Evolutionary conservation across 2,329 filamentous ascomycete species (phyloP), one percentile per base, ranked within the genome.

Genomic region (Triangularia setosa): DNA sequence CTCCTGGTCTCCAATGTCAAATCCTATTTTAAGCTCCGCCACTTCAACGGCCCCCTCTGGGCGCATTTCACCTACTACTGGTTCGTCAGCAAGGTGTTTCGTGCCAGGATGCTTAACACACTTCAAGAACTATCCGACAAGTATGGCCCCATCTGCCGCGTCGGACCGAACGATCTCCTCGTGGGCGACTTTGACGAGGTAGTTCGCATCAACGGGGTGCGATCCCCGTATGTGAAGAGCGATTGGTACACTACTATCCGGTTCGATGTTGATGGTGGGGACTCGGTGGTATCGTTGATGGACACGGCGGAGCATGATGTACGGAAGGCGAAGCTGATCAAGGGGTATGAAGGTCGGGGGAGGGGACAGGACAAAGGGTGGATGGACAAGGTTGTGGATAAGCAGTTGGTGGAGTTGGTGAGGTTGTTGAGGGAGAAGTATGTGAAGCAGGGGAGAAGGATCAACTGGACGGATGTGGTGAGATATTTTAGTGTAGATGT

Each of bases 1-100:
- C 44, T 55, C 24, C 11, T 44, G 4, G 4, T 60, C 3, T 44
- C 28, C 16, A 30, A 57, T 44, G 5, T 8, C n/a, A 3, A 60
- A 11, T 33, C 68, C 60, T 73, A 73, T 71, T 52, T 69, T 24
- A 71, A 69, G 3, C 70, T 75, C 16, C 65, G 71, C 14, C 68
- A 71, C 23, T 70, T 75, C 24, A 69, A 72, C 1, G 73, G 72
- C 5, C 73, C 73, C 3, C 44, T 58, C 4, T 60, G 67, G 16
- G 71, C 73, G 7, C 69, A 68, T 9, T 68, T 75, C 25, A 72
- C 72, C n/a, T 69, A 72, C 57, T 63, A 73, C 24, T 74, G 72
- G 73, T 65, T 67, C 0, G 69, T 69, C 52, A 64, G 69, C 9
- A 48, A 66, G 7, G 69, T 72, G 53, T 60, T 23, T 16, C 62